Percentiles rank a stretch among this genome's conserved stretches.
Evolutionary conservation across 495 filamentous ascomycete species (phyloP).

Genomic region (Elasticomyces elasticus): DNA sequence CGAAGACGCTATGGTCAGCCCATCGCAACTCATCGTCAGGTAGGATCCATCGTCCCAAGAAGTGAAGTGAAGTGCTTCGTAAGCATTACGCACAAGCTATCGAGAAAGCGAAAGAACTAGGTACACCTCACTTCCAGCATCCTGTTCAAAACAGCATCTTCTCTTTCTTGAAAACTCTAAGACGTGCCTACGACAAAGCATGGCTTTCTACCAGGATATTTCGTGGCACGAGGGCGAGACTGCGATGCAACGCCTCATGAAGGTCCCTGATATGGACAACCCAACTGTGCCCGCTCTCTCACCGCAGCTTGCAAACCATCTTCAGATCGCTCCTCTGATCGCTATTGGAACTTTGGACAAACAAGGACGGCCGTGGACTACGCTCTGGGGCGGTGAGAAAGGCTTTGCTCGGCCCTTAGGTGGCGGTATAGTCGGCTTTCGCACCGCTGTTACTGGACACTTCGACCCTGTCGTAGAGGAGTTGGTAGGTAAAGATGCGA

Average conservation of each 20-base stretch:
- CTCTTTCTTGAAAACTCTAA: not conserved
- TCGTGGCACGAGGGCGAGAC: slow-evolving; percentile 47
- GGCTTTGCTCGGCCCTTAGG: slow-evolving; percentile 54
- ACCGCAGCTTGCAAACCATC: slow-evolving; percentile 41
- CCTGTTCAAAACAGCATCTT: not conserved
- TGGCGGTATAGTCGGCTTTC: slow-evolving; percentile 48
- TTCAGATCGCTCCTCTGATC: slow-evolving; percentile 51
- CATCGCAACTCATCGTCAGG: no score
- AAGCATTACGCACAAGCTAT: not conserved
- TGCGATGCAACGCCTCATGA: slow-evolving; percentile 39
- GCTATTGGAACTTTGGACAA: slow-evolving; percentile 61
- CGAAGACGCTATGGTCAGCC: no score
- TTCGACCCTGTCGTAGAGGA: slow-evolving; percentile 56
- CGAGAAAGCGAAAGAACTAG: no score
- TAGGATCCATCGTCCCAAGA: not conserved
- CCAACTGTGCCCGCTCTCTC: slow-evolving; percentile 51
- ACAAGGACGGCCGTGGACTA: slow-evolving; percentile 59
- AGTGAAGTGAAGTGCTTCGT: not conserved
- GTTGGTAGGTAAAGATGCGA: slow-evolving; percentile 37
- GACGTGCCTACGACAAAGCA: no score
- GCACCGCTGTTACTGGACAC: slow-evolving; percentile 44
- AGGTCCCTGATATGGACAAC: slow-evolving; percentile 43
- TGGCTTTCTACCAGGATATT: slow-evolving; percentile 36
- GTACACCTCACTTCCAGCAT: not conserved
- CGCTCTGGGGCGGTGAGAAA: slow-evolving; percentile 59